These are phyloP conservation scores for Monosporascus sp. DNA, from an alignment of 2,329 filamentous ascomycete species.

Conservation along the genomic window DNA sequence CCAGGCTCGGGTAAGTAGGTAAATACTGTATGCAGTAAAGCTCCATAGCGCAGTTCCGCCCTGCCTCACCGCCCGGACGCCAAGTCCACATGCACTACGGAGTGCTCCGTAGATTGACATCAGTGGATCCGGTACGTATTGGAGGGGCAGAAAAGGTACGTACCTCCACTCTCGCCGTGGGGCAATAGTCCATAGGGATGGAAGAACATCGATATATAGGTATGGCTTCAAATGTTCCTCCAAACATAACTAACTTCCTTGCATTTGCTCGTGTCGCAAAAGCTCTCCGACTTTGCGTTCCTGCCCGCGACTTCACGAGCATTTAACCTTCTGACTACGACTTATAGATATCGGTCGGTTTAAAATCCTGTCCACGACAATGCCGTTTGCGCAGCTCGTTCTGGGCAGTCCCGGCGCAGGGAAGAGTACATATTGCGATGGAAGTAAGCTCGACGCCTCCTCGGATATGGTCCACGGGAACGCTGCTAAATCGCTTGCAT, in stretches of 20 bases:
- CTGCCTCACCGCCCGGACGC: not conserved
- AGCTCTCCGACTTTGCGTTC: too few relatives aligned
- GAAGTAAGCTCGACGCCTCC: slow-evolving; percentile 52
- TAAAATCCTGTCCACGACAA: slow-evolving; percentile 23
- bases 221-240: too few relatives aligned
- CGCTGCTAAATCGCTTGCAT: slow-evolving; percentile 4
- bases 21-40: too few relatives aligned
- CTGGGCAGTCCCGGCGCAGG: slow-evolving; percentile 92
- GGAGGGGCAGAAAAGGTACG: not conserved
- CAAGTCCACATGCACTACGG: too few relatives aligned
- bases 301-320: too few relatives aligned
- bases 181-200: not conserved
- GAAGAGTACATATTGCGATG: slow-evolving; percentile 98
- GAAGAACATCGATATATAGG: too few relatives aligned
- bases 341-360: too few relatives aligned
- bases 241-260: too few relatives aligned
- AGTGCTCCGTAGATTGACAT: not conserved
- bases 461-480: not conserved
- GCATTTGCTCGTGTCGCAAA: too few relatives aligned
- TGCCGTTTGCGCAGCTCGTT: slow-evolving; percentile 71
- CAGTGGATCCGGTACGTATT: not conserved
- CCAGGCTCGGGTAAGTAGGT: too few relatives aligned
- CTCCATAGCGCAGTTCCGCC: not conserved
- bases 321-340: too few relatives aligned
- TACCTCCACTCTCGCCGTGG: not conserved